These are phyloP conservation scores for Leccinum uliginosum DNA, from an alignment of 768 basidiomycete genomes.

Conservation along the genomic window DNA sequence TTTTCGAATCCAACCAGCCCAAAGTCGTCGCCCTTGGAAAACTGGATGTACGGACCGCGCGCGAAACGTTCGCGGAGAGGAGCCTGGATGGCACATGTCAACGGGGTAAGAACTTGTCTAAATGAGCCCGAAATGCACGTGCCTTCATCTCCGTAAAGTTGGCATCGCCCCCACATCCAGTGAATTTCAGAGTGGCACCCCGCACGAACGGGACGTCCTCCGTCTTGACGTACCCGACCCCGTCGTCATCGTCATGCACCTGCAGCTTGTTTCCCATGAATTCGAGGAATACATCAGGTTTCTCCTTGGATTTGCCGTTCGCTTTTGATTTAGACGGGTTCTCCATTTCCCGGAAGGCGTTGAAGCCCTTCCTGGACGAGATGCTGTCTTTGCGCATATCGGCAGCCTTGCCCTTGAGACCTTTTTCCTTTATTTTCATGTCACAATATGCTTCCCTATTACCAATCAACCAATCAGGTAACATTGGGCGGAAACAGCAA, in stretches of 20 bases:
- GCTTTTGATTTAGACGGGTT: slow-evolving; percentile 33
- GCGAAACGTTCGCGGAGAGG: slow-evolving; percentile 46
- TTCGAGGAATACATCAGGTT: slow-evolving; percentile 65
- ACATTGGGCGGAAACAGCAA: neutral
- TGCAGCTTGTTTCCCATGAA: slow-evolving; percentile 69
- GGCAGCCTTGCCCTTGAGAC: slow-evolving; percentile 71
- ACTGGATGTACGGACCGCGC: slow-evolving; percentile 46
- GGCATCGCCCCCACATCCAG: slow-evolving; percentile 52
- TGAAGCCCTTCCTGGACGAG: slow-evolving; percentile 56
- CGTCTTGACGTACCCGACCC: slow-evolving; percentile 38
- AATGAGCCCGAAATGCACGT: neutral
- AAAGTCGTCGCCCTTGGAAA: slow-evolving; percentile 39
- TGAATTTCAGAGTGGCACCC: slow-evolving; percentile 46
- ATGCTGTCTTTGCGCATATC: slow-evolving; percentile 53
- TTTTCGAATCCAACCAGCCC: slow-evolving; percentile 59
- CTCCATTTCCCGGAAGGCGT: slow-evolving; percentile 72
- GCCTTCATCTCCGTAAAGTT: slow-evolving; percentile 61
- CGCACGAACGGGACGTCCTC: slow-evolving; percentile 41
- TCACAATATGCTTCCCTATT: slow-evolving; percentile 79
- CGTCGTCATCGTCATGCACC: slow-evolving; percentile 49
- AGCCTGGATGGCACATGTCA: slow-evolving; percentile 25
- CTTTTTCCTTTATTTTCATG: slow-evolving; percentile 96
- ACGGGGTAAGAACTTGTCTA: neutral
- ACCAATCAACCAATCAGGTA: neutral
- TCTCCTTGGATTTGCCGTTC: slow-evolving; percentile 24